phyloP scores from a whole-genome alignment of 2,329 filamentous ascomycete genomes.

The Penicillium sp. region DNA sequence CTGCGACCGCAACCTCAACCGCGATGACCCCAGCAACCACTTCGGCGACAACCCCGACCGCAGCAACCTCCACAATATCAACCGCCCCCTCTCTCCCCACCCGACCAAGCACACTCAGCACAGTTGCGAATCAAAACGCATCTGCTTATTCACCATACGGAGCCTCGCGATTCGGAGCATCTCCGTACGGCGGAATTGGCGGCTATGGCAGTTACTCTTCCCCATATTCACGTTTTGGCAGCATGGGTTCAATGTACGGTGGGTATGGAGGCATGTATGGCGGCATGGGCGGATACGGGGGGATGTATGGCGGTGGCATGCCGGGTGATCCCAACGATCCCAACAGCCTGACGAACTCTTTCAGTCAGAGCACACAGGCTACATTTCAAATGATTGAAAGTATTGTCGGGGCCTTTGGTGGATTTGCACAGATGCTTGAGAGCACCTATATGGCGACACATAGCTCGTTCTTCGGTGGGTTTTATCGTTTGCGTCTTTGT shows the following conservation, averaged over 20 bases:
- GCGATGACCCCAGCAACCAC: constrained; percentile 37
- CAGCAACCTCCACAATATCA: constrained; percentile 44
- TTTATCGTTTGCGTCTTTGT: neutral
- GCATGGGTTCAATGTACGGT: constrained; percentile 47
- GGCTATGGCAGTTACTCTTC: constrained; percentile 59
- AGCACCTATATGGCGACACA: constrained; percentile 99
- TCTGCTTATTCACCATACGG: constrained; percentile 75
- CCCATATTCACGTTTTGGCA: constrained; percentile 59
- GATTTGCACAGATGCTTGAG: constrained; percentile 98
- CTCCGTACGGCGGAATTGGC: constrained; percentile 54
- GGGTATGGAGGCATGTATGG: constrained; percentile 28
- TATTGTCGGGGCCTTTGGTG: constrained; percentile 93
- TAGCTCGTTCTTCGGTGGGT: constrained; percentile 94
- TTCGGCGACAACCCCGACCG: constrained; percentile 43
- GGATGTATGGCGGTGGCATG: constrained; percentile 57
- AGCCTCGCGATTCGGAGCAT: constrained; percentile 60
- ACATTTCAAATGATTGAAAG: constrained; percentile 99
- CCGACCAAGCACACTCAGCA: constrained; percentile 76
- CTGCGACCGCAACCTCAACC: constrained; percentile 34
- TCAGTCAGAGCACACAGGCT: constrained; percentile 91
- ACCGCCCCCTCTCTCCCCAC: constrained; percentile 75
- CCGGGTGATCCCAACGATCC: constrained; percentile 78
- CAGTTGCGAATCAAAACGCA: constrained; percentile 85
- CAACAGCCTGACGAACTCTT: constrained; percentile 92
- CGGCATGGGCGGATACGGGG: constrained; percentile 50